phyloP scores from a whole-genome alignment of 2,329 filamentous ascomycete genomes.

The Talaromyces amestolkiae region DNA sequence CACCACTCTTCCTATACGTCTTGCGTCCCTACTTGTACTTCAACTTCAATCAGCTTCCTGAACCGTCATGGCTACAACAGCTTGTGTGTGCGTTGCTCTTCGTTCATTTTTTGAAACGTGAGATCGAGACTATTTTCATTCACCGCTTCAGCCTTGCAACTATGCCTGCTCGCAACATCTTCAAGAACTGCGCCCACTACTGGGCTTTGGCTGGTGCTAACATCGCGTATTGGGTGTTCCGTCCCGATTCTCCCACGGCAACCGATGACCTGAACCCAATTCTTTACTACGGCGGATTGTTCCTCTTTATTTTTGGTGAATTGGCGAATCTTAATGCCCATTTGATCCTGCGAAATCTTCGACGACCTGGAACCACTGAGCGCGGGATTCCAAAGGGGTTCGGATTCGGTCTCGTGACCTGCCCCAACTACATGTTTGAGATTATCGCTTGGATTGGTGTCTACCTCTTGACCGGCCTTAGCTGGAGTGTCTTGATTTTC shows the following conservation, averaged over 20 bases:
- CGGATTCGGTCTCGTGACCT: constrained; percentile 83
- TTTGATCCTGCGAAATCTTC: constrained; percentile 71
- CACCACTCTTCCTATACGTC: constrained; percentile 67
- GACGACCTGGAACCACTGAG: constrained; percentile 76
- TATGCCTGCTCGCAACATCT: constrained; percentile 86
- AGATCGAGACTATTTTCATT: constrained; percentile 88
- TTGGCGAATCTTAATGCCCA: constrained; percentile 77
- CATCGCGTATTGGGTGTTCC: constrained; percentile 81
- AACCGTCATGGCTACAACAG: constrained; percentile 65
- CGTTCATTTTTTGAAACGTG: constrained; percentile 89
- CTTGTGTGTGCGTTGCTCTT: constrained; percentile 71
- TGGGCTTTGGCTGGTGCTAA: constrained; percentile 80
- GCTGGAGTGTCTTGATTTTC: constrained; percentile 75
- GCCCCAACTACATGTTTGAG: constrained; percentile 97
- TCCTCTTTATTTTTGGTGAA: constrained; percentile 74
- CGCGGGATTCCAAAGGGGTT: constrained; percentile 83
- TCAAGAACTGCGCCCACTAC: constrained; percentile 95
- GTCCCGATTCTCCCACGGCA: constrained; percentile 68
- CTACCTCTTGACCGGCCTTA: constrained; percentile 69
- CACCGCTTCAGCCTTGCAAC: constrained; percentile 94
- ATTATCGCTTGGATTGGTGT: constrained; percentile 81
- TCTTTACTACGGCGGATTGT: constrained; percentile 66
- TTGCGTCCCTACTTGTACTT: constrained; percentile 72
- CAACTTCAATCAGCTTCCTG: constrained; percentile 47
- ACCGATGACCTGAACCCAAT: constrained; percentile 47